Evolutionary conservation across 345 rosid genomes (phyloP).

Genomic region (Salix suchowensis): DNA sequence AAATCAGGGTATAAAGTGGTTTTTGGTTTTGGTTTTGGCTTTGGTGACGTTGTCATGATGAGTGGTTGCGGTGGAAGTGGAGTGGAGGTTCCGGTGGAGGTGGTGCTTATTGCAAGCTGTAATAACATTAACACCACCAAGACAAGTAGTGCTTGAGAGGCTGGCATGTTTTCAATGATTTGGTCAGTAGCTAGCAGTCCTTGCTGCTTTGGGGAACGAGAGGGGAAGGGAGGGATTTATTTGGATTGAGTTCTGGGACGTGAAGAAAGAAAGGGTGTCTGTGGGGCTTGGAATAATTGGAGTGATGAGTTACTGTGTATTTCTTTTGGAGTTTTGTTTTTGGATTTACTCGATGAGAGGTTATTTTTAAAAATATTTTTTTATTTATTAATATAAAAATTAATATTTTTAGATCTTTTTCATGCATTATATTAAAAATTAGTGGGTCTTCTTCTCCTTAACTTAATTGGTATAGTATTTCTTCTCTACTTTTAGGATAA

Average conservation of each 20-base stretch:
- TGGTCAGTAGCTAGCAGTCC: not conserved
- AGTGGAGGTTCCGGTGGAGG: constrained; percentile 14
- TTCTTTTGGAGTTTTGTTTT: constrained; percentile 13
- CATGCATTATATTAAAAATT: not conserved
- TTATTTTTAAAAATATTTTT: too few relatives aligned
- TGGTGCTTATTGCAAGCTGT: not conserved
- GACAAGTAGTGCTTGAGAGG: constrained; percentile 12
- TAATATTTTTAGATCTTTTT: too few relatives aligned
- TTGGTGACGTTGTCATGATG: not conserved
- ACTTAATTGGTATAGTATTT: not conserved
- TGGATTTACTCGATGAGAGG: not conserved
- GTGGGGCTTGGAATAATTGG: constrained; percentile 34
- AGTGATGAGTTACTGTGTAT: not conserved
- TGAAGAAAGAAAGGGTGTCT: not conserved
- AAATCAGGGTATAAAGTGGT: constrained; percentile 39
- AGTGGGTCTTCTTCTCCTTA: not conserved
- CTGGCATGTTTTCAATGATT: constrained; percentile 14
- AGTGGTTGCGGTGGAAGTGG: constrained; percentile 2
- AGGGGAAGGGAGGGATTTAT: constrained; percentile 23
- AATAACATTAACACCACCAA: constrained; percentile 7
- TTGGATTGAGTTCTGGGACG: constrained; percentile 9
- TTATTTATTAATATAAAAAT: too few relatives aligned
- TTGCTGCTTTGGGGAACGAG: not conserved
- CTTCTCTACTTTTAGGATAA: constrained; percentile 4
- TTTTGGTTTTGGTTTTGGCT: not conserved